Evolutionary conservation across 2,329 filamentous ascomycete species (phyloP), one percentile per base, ranked within the genome.

Genomic region (Ascochyta pisi): DNA sequence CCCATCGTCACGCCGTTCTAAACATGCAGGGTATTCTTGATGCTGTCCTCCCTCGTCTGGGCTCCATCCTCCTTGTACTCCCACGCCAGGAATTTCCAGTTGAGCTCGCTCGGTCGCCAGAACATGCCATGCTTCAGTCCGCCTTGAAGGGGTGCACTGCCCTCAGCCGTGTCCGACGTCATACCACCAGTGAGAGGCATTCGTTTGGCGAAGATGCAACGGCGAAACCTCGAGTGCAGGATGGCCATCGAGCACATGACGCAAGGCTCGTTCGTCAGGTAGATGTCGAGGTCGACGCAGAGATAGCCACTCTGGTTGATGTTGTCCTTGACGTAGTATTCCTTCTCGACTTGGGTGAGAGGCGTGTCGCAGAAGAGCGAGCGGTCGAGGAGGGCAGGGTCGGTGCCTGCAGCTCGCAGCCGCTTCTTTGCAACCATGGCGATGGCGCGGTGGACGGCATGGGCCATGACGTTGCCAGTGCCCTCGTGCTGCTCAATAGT

Each of bases 211-310:
- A 96, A 96, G 35, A 96, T 84, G 47, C 93, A 90, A 49, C 89
- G 88, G 40, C 91, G 88, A 83, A 99, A 96, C 46, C 95, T 86
- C 8, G 94, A 97, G 73, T 98, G 93, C 22, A 98, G 82, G 65
- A 98, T 89, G 1, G 91, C 95, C 95, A 98, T 98, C 33, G 90
- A 92, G 77, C 95, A 99, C 85, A 96, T 96, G 57, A 96, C 85
- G 73, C 95, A 99, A 5, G 95, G 95, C 77, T 99, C 95, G 71
- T 98, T 93, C 2, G 93, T 96, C 58, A 96, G 82, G 78, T 97
- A 98, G 53, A 99, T 85, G 76, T 98, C 94, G 27, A 99, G 84
- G 50, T 92, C 91, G 64, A 96, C 92, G 77, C 94, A 98, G 19
- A 99, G 86, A 74, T 99, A 99, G 49, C 94, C 94, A 64, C 92